Base-by-base conservation (phyloP, 2,329 filamentous ascomycete species). In the Microascus cirrosus region DNA sequence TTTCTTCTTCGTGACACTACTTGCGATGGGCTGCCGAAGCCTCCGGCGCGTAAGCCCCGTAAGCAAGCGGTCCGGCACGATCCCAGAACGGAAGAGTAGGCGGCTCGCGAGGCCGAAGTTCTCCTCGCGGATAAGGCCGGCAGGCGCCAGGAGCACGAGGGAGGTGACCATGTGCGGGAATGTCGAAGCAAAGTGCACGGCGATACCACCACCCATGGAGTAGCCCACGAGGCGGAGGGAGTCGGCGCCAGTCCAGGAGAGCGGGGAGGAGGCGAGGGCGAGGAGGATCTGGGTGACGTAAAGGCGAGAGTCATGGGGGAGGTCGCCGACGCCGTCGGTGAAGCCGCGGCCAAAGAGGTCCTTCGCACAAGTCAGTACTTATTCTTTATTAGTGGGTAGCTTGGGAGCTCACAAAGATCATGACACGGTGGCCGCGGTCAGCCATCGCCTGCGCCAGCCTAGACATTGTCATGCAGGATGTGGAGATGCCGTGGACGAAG, bases 401-500 rank as follows among this genome's bases (percentile, higher is more conserved):
- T 7, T 20, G 24, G n/a, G 42, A 48, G 63, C 76, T 63, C 69
- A 82, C 80, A 68, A 91, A 94, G 3, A 94, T 75, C 83, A 95
- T 85, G 13, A 95, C 89, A 50, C 90, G 81, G 67, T 84, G 92
- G 35, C 89, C 88, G 55, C 79, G 79, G 45, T 80, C 75, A 2
- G 81, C 89, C 24, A 95, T 77, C 22, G 77, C 78, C 63, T 84
- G 76, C 32, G 89, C 87, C 36, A 95, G 70, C 52, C 79, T 80
- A 28, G 80, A 79, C 18, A 94, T 75, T 1, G 88, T 85, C 64
- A 92, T 81, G 68, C 87, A 90, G 0, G 90, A 87, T 0, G 89
- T 95, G 60, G 85, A 90, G 67, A 95, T 93, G 52, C 90, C 90
- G 68, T 95, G 90, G 10, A 95, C 77, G 36, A 95, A 77, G 18